phyloP scores from a whole-genome alignment of 2,329 filamentous ascomycete species.

The Apiospora arundinis region DNA sequence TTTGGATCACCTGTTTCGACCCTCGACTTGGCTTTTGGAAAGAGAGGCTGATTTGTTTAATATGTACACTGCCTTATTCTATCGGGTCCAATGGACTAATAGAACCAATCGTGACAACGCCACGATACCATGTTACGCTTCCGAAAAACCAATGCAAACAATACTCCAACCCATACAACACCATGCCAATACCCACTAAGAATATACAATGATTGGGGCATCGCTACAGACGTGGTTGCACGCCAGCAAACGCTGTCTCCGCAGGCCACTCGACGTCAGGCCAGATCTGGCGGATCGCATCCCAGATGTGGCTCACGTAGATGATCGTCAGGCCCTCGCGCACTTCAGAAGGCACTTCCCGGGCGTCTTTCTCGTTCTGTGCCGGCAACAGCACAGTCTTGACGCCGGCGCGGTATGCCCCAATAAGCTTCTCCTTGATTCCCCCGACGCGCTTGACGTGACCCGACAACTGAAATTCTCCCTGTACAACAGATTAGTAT shows the following conservation, averaged over 20 bases:
- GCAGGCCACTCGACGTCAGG: slow-evolving; percentile 87
- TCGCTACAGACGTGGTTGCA: slow-evolving; percentile 85
- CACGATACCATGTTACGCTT: background rate
- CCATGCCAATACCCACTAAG: background rate
- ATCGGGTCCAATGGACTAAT: too few species aligned
- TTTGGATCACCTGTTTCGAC: background rate
- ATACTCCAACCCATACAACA: slow-evolving; percentile 2
- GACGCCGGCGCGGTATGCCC: slow-evolving; percentile 88
- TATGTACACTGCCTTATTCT: background rate
- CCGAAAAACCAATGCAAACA: background rate
- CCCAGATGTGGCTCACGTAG: slow-evolving; percentile 93
- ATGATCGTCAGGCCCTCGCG: slow-evolving; percentile 86
- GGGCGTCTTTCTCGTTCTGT: slow-evolving; percentile 90
- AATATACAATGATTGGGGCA: background rate
- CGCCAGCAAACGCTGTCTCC: slow-evolving; percentile 65
- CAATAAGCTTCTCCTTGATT: slow-evolving; percentile 98
- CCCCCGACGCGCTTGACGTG: slow-evolving; percentile 93
- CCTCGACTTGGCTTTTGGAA: background rate
- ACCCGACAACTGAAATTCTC: slow-evolving; percentile 80
- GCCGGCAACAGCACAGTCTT: slow-evolving; percentile 90
- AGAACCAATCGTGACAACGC: too few species aligned
- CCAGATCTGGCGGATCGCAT: slow-evolving; percentile 90
- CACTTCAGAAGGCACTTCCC: slow-evolving; percentile 90
- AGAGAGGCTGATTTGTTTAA: background rate
- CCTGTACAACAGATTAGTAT: slow-evolving; percentile 48